Base-by-base conservation (phyloP, 345 rosid species). In the Syzygium aromaticum region DNA sequence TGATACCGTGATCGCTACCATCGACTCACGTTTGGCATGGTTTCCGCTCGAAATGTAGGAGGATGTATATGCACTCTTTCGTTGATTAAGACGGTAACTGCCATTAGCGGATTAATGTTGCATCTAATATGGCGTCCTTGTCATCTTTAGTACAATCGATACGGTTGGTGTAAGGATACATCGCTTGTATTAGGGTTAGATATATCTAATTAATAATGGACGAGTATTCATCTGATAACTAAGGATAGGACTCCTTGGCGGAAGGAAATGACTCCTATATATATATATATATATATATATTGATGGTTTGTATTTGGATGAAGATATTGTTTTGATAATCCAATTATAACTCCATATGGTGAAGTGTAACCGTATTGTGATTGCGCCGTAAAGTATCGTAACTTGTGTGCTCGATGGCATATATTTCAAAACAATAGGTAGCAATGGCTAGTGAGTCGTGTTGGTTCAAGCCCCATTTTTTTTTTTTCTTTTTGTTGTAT, bases 281-380 rank as follows among this genome's bases (percentile, higher is more conserved):
- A 12, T 64, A 3, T 14, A 16, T 1, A 27, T 61, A 59, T 61
- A 61, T 1, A 27, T 61, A 27, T 61, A 6, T 61, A 13, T 61
- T n/a, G 16, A 63, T 63, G 77, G 38, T 63, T 28, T 28, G 6
- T 63, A 63, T 30, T 63, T 63, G 33, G 77, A 64, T 64, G 77
- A 64, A 19, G 77, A 14, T 15, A 28, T 63, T 15, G 21, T 28
- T 63, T 63, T 7, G 77, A 28, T 63, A 63, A 8, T 63, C 21
- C 4, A 7, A 28, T 28, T 63, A 28, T 6, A 16, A 14, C 30
- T 64, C 43, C 2, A 13, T 61, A n/a, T 13, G 67, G 8, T 12
- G 8, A 27, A 0, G 2, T 61, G 2, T 12, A 13, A 61, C 2
- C 11, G 8, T 4, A n/a, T 61, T n/a, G 67, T 1, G 33, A 0